These are phyloP conservation scores for Eremothecium cymbalariae DNA, from an alignment of 1,139 yeast genomes.

Conservation along the genomic window DNA sequence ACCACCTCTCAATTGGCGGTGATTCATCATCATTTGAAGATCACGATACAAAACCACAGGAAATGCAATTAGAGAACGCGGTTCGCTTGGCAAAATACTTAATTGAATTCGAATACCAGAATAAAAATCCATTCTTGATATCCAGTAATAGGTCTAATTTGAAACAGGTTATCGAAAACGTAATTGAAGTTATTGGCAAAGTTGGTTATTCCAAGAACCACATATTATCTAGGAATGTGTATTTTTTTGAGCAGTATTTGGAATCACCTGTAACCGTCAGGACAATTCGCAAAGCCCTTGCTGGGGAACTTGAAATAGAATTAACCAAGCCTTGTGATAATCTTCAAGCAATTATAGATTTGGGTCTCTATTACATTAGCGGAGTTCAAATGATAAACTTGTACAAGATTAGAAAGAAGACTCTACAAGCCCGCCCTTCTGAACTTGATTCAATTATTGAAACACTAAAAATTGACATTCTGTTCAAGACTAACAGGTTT, in stretches of 20 bases:
- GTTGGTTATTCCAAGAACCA: conserved; percentile 44
- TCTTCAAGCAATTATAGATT: conserved; percentile 34
- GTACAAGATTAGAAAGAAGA: conserved; percentile 60
- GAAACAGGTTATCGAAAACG: conserved; percentile 60
- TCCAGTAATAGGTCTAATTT: conserved; percentile 56
- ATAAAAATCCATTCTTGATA: conserved; percentile 50
- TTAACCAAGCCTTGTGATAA: conserved; percentile 34
- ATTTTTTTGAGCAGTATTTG: conserved; percentile 44
- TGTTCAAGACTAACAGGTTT: conserved; percentile 56
- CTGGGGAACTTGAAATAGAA: conserved; percentile 44
- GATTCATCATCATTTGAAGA: conserved; percentile 57
- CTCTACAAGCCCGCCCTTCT: conserved; percentile 71
- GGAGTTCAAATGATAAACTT: conserved; percentile 61
- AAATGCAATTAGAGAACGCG: conserved; percentile 45
- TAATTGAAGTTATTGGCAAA: conserved; percentile 67
- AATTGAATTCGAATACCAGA: conserved; percentile 51
- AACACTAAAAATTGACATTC: conserved; percentile 57
- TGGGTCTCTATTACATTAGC: conserved; percentile 67
- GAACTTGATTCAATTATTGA: conserved; percentile 71
- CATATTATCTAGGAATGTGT: conserved; percentile 35
- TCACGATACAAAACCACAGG: conserved; percentile 48
- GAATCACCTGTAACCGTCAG: conserved; percentile 44
- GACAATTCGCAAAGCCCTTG: conserved; percentile 47
- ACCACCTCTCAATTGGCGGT: conserved; percentile 54
- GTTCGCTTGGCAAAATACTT: conserved; percentile 51